These are phyloP conservation scores for Yamadazyma endophytica DNA, from an alignment of 805 yeast species.

Conservation along the genomic window DNA sequence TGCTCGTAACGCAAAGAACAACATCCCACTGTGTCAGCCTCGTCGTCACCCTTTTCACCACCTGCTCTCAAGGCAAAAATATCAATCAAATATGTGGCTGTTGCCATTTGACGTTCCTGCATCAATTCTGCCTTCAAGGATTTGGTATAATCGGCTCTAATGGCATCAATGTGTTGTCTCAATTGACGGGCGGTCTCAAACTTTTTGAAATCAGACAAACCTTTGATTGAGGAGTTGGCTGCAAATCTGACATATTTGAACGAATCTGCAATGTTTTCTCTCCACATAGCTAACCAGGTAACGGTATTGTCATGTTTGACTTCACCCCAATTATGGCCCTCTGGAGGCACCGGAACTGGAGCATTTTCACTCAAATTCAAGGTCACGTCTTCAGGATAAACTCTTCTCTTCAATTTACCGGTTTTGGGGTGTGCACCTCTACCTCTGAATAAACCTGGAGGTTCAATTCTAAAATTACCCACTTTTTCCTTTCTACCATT, in stretches of 20 bases:
- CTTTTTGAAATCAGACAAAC: conserved; percentile 84
- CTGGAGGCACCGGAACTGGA: conserved; percentile 76
- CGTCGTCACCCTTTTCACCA: conserved; percentile 95
- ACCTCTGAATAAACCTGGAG: conserved; percentile 94
- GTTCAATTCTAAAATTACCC: conserved; percentile 92
- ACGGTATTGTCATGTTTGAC: conserved; percentile 84
- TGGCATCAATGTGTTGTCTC: conserved; percentile 63
- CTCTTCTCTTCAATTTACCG: conserved; percentile 84
- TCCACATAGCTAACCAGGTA: conserved; percentile 97
- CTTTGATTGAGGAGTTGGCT: conserved; percentile 85
- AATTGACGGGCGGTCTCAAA: conserved; percentile 91
- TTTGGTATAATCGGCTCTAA: conserved; percentile 69
- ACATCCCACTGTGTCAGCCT: conserved; percentile 97
- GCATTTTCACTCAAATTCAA: conserved; percentile 74
- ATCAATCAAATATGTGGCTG: conserved; percentile 90
- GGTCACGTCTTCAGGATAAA: conserved; percentile 83
- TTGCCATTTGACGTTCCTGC: conserved; percentile 88
- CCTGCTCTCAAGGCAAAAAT: conserved; percentile 95
- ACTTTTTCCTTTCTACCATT: conserved; percentile 90
- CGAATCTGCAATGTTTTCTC: conserved; percentile 81
- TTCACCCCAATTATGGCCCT: conserved; percentile 89
- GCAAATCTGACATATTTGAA: conserved; percentile 89
- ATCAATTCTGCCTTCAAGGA: conserved; percentile 70
- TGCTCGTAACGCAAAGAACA: conserved; percentile 92
- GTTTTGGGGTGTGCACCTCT: conserved; percentile 97